These are phyloP conservation scores for Fusarium sp. DNA, from an alignment of 2,329 filamentous ascomycete genomes.

Conservation along the genomic window DNA sequence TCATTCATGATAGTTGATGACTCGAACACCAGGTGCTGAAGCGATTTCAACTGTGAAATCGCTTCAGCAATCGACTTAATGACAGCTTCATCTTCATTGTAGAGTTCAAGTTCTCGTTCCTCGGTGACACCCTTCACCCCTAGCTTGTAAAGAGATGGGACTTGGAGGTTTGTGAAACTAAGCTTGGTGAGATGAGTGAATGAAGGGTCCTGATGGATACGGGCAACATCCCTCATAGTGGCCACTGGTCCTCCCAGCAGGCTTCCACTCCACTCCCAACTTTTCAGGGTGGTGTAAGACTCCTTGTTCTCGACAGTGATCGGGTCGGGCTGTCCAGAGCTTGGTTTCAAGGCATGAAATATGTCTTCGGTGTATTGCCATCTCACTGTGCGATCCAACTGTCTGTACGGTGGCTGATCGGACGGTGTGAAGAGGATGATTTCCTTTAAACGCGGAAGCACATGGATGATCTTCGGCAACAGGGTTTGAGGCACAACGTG, in stretches of 20 bases:
- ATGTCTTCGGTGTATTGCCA: slow-evolving; percentile 78
- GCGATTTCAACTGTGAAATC: slow-evolving; percentile 64
- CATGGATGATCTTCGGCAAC: slow-evolving; percentile 67
- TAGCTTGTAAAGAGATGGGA: slow-evolving; percentile 60
- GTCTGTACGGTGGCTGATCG: slow-evolving; percentile 75
- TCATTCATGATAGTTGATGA: slow-evolving; percentile 79
- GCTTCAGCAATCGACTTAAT: slow-evolving; percentile 52
- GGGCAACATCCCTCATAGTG: slow-evolving; percentile 61
- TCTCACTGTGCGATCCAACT: slow-evolving; percentile 66
- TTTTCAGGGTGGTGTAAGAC: slow-evolving; percentile 56
- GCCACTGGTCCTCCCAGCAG: slow-evolving; percentile 60
- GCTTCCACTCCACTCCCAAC: slow-evolving; percentile 73
- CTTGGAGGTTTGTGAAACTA: slow-evolving; percentile 73
- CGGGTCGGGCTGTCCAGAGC: slow-evolving; percentile 56
- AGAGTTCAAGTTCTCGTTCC: slow-evolving; percentile 47
- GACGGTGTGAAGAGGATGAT: slow-evolving; percentile 78
- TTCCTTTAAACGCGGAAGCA: slow-evolving; percentile 74
- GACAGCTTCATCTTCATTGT: slow-evolving; percentile 59
- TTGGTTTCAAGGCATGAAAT: slow-evolving; percentile 71
- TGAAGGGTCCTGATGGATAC: slow-evolving; percentile 65
- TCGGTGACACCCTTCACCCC: slow-evolving; percentile 51
- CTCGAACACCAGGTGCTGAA: slow-evolving; percentile 78
- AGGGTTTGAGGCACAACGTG: slow-evolving; percentile 65
- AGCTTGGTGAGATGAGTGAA: slow-evolving; percentile 70
- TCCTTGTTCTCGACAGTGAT: slow-evolving; percentile 48